A percentile compares a stretch with the other conserved stretches of the same genome.
These are phyloP conservation scores for Sugiyamaella paludigena DNA, from an alignment of 1,139 yeast genomes.

Conservation along the genomic window DNA sequence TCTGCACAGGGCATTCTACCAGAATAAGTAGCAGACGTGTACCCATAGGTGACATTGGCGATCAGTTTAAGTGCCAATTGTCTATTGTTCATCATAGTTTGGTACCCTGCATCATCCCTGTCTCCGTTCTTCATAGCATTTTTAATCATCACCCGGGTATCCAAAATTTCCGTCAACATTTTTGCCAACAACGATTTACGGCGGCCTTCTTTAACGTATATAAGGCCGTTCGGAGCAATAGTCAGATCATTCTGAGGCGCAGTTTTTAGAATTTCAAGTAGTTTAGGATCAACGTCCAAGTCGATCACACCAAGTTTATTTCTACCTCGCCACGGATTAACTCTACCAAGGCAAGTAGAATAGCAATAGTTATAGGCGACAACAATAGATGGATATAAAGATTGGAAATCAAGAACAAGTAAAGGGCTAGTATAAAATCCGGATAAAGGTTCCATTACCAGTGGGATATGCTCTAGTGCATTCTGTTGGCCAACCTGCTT, in stretches of 20 bases:
- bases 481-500: conserved; percentile 80
- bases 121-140: conserved; percentile 56
- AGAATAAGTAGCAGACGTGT: conserved; percentile 88
- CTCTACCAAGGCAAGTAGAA: conserved; percentile 77
- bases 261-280: conserved; percentile 49
- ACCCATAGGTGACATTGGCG: conserved; percentile 96
- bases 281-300: conserved; percentile 53
- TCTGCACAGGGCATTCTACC: conserved; percentile 98
- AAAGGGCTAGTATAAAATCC: conserved; percentile 84
- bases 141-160: conserved; percentile 76
- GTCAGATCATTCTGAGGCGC: conserved; percentile 41
- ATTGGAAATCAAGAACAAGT: conserved; percentile 87
- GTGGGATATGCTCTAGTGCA: conserved; percentile 82
- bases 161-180: conserved; percentile 80
- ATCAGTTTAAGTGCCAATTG: conserved; percentile 85
- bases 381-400: conserved; percentile 87
- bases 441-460: conserved; percentile 89
- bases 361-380: conserved; percentile 92
- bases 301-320: conserved; percentile 53
- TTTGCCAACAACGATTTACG: conserved; percentile 75
- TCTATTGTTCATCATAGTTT: conserved; percentile 64
- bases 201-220: conserved; percentile 63
- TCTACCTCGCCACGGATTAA: conserved; percentile 50
- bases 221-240: conserved; percentile 83
- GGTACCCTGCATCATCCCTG: conserved; percentile 44